Conservation (phyloP, 768 basidiomycete genomes). For the Boletus sp. region DNA sequence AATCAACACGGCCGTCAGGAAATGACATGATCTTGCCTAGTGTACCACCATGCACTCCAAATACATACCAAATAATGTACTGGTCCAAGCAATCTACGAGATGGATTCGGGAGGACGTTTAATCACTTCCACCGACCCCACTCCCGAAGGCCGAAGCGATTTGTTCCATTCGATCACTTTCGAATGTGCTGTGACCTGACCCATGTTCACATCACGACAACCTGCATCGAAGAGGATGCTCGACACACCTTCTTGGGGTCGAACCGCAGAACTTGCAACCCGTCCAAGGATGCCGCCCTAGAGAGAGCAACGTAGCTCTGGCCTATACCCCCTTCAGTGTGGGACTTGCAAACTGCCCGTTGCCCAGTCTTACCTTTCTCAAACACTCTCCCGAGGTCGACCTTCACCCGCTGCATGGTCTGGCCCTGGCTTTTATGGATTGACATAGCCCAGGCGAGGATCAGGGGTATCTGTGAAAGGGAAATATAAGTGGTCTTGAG, state of each 20-base stretch:
- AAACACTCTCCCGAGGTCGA: slow-evolving; percentile 65
- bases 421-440: slow-evolving; percentile 81
- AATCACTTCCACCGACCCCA: background rate
- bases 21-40: background rate
- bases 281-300: slow-evolving; percentile 50
- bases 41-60: background rate
- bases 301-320: slow-evolving; percentile 51
- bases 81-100: background rate
- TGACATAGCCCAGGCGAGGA: slow-evolving; percentile 74
- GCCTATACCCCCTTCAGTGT: slow-evolving; percentile 25
- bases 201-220: background rate
- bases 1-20: background rate
- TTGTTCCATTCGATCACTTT: slow-evolving; percentile 45
- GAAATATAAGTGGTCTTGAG: background rate
- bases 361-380: slow-evolving; percentile 41
- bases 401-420: slow-evolving; percentile 61
- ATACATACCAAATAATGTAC: slow-evolving; percentile 12
- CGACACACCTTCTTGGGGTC: slow-evolving; percentile 47
- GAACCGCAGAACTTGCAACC: slow-evolving; percentile 52
- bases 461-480: slow-evolving; percentile 56
- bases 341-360: no score
- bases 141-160: slow-evolving; percentile 14
- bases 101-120: background rate
- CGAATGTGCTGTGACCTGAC: slow-evolving; percentile 41
- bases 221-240: background rate